phyloP scores from a whole-genome alignment of 2,329 filamentous ascomycete species.

The Apiospora phragmitis region DNA sequence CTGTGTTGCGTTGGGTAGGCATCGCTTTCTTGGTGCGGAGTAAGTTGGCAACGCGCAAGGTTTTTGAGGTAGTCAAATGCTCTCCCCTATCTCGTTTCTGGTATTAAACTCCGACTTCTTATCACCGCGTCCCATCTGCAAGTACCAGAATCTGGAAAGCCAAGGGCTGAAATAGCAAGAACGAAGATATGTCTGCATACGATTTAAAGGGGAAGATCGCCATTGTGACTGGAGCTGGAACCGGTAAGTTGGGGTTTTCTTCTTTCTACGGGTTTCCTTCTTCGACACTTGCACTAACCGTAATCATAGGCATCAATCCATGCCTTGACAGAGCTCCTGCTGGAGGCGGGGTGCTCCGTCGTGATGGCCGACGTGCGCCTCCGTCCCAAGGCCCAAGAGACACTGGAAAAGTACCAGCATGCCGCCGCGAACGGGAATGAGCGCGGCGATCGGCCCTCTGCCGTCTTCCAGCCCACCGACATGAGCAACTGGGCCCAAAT shows the following conservation, averaged over 20 bases:
- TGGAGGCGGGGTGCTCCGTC: slow-evolving; percentile 27
- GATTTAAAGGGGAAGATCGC: slow-evolving; percentile 10
- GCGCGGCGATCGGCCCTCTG: neutral
- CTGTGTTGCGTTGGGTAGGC: neutral
- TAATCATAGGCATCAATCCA: slow-evolving; percentile 20
- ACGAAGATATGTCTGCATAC: neutral
- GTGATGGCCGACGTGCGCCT: slow-evolving; percentile 27
- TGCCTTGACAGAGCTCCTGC: slow-evolving; percentile 21
- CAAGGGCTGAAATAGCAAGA: too few relatives aligned
- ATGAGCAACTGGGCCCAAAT: slow-evolving; percentile 29
- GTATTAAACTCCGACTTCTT: neutral
- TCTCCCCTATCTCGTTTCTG: neutral
- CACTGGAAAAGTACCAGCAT: slow-evolving; percentile 17
- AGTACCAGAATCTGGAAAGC: neutral
- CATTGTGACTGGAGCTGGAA: slow-evolving; percentile 12
- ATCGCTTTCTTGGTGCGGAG: neutral
- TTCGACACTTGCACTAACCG: neutral
- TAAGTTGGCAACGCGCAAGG: neutral
- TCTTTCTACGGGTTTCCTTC: too few relatives aligned
- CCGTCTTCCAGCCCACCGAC: slow-evolving; percentile 19
- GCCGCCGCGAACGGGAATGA: slow-evolving; percentile 5
- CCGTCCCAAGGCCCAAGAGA: slow-evolving; percentile 22
- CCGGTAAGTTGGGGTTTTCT: neutral
- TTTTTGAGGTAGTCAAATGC: neutral
- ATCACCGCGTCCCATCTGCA: too few relatives aligned